These are phyloP conservation scores for Paragyromitra xinjiangensis DNA, from an alignment of 495 filamentous ascomycete genomes.

Conservation along the genomic window DNA sequence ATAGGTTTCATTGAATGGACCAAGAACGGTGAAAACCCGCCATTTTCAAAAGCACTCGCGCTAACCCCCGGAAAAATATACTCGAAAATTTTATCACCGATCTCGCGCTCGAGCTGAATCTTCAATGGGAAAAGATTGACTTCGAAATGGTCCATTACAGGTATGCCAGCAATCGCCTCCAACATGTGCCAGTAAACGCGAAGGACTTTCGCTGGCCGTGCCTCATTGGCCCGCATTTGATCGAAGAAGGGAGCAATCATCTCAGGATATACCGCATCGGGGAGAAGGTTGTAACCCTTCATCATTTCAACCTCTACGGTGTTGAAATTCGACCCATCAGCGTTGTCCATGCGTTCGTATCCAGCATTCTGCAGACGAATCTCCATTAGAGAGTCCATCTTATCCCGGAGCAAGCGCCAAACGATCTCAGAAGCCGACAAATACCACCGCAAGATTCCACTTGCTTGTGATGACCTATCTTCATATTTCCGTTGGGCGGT, in stretches of 20 bases:
- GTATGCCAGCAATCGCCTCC: slow-evolving; percentile 96
- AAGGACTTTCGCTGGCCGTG: slow-evolving; percentile 74
- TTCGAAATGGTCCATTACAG: slow-evolving; percentile 96
- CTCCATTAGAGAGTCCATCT: slow-evolving; percentile 87
- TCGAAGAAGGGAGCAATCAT: slow-evolving; percentile 92
- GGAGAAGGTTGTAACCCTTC: slow-evolving; percentile 85
- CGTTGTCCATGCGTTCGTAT: slow-evolving; percentile 94
- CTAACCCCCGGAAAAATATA: slow-evolving; percentile 92
- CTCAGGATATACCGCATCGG: slow-evolving; percentile 90
- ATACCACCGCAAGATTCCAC: slow-evolving; percentile 80
- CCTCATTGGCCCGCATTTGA: slow-evolving; percentile 58
- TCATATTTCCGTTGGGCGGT: slow-evolving; percentile 89
- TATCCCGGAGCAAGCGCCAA: slow-evolving; percentile 91
- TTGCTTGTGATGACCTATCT: slow-evolving; percentile 72
- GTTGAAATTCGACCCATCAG: slow-evolving; percentile 95
- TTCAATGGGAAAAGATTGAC: slow-evolving; percentile 92
- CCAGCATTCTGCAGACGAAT: slow-evolving; percentile 87
- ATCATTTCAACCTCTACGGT: slow-evolving; percentile 83
- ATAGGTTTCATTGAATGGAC: slow-evolving; percentile 75
- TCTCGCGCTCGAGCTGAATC: slow-evolving; percentile 90
- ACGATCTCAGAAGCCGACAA: slow-evolving; percentile 91
- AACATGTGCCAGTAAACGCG: slow-evolving; percentile 96
- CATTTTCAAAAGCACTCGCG: slow-evolving; percentile 67
- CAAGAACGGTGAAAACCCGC: slow-evolving; percentile 80
- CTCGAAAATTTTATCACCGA: slow-evolving; percentile 93